Conservation (phyloP, 345 rosid genomes). For the Viola odorata region DNA sequence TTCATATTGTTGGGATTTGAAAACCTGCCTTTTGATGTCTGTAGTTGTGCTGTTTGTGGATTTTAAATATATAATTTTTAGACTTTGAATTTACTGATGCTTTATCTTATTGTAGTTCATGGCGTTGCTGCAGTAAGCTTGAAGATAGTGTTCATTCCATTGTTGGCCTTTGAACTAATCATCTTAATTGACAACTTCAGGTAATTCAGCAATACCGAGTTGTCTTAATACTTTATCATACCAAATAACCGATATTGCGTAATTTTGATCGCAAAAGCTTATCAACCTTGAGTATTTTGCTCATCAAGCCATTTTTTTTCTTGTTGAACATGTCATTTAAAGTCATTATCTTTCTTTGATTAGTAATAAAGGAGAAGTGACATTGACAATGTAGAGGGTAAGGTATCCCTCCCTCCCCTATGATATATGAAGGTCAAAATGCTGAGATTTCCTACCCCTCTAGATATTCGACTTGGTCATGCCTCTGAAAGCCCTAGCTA, state of each 20-base stretch:
- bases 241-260: too few species aligned
- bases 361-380: too few species aligned
- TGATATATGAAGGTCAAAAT: too few species aligned
- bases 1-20: slow-evolving; percentile 3
- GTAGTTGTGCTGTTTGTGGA: not conserved
- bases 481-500: too few species aligned
- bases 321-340: slow-evolving; percentile 1
- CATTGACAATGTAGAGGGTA: too few species aligned
- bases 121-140: slow-evolving; percentile 61
- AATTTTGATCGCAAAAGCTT: not conserved
- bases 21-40: not conserved
- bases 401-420: too few species aligned
- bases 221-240: not conserved
- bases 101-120: slow-evolving; percentile 31
- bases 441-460: too few species aligned
- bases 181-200: slow-evolving; percentile 89
- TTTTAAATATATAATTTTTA: not conserved
- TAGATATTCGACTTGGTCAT: too few species aligned
- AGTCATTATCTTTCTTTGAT: not conserved
- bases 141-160: slow-evolving; percentile 88
- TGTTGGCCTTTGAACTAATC: slow-evolving; percentile 65
- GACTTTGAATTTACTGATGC: slow-evolving; percentile 7
- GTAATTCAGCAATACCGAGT: slow-evolving; percentile 26
- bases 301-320: not conserved
- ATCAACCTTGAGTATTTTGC: not conserved